These are phyloP conservation scores for Wallacemonas sp. DNA, from an alignment of 208 protist species.

Conservation along the genomic window DNA sequence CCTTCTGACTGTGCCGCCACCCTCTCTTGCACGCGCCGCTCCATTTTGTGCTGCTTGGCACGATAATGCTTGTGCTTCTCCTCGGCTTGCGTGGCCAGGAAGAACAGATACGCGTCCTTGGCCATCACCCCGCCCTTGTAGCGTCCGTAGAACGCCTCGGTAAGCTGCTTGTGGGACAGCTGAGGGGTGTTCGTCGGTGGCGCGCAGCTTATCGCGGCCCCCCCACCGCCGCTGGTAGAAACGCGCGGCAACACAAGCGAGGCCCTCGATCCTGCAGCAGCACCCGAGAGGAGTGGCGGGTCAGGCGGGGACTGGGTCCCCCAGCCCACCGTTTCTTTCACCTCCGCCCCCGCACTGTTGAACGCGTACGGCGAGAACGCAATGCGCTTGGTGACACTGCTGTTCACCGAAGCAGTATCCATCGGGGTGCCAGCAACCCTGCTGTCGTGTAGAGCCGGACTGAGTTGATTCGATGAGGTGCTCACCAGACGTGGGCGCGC, in stretches of 20 bases:
- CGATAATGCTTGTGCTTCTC: slow-evolving; percentile 9
- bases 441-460: no score
- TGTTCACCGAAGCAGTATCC: no score
- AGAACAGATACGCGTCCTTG: slow-evolving; percentile 67
- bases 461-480: no score
- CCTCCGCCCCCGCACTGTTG: neutral
- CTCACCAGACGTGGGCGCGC: no score
- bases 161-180: slow-evolving; percentile 65
- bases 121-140: slow-evolving; percentile 56
- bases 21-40: no score
- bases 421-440: neutral
- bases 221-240: no score
- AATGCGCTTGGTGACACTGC: neutral
- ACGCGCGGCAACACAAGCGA: no score
- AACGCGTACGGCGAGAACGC: neutral
- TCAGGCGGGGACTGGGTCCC: neutral
- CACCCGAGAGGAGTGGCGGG: no score
- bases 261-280: no score
- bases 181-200: no score
- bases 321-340: slow-evolving; percentile 1
- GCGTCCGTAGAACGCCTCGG: slow-evolving; percentile 64
- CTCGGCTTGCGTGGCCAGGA: slow-evolving; percentile 24
- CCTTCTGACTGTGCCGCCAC: no score
- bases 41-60: neutral
- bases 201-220: no score